Base-by-base conservation (phyloP, 2,329 filamentous ascomycete species). In the Colletotrichum higginsianum region DNA sequence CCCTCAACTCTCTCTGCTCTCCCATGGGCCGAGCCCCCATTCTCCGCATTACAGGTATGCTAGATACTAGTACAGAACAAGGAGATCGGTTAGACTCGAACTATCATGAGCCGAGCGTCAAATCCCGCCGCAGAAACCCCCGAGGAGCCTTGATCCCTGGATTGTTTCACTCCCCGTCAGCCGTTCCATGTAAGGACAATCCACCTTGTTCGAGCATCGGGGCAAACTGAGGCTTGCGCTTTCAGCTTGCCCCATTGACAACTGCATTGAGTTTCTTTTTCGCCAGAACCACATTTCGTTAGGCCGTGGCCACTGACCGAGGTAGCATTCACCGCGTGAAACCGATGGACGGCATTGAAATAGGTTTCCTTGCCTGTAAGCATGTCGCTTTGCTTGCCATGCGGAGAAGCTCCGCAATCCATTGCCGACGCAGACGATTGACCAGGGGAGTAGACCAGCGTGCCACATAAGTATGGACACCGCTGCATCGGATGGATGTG, bases 131-230 rank as follows among this genome's bases (percentile, higher is more conserved):
- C 57, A 61, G 62, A 61, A 71, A 40, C 18, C 42, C 40, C 56
- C 56, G 62, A 61, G 21, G 9, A 38, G 26, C 64, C 64, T 52
- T 50, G 56, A 68, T 61, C 68, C 58, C 50, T 68, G 50, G 13
- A 58, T 18, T 40, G 64, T 63, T 68, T 71, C 65, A 63, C 38
- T 55, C 44, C 9, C 16, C 16, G 50, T 61, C 42, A 44, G 16
- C 52, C 26, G 35, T 58, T 42, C 40, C 52, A 50, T 15, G 61
- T 30, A 50, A 55, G 46, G 46, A 18, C 35, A 38, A 38, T 9
- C 35, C 35, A 0, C 9, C 35, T 8, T 38, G 35, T 9, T 38
- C 35, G 8, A 38, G 35, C 35, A 38, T 38, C 35, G 35, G 35
- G 35, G 9, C 11, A 38, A 38, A 38, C 35, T 65, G 53, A 21